These are phyloP conservation scores for Aspergillus ibericus DNA, from an alignment of 2,329 filamentous ascomycete species.

Conservation along the genomic window DNA sequence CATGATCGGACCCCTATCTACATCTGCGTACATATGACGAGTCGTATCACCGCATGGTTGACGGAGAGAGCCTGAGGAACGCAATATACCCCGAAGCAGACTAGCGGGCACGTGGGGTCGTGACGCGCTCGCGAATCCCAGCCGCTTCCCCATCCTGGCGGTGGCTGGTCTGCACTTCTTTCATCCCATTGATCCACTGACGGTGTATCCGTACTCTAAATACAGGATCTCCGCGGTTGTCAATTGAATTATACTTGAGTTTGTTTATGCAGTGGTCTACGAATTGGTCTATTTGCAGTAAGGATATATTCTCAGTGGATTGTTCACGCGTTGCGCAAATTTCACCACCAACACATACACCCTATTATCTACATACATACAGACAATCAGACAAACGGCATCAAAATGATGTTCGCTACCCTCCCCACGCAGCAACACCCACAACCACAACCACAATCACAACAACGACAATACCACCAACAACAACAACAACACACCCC, in stretches of 20 bases:
- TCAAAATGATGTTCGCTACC: conserved; percentile 32
- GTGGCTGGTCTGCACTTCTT: not conserved
- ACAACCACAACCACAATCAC: conserved; percentile 16
- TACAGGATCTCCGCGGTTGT: no score
- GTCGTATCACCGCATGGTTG: not conserved
- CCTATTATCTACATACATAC: not conserved
- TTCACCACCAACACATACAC: no score
- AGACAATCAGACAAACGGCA: not conserved
- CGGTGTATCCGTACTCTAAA: no score
- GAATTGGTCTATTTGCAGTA: no score
- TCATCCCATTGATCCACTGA: no score
- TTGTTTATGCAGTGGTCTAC: no score
- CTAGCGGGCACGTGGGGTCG: conserved; percentile 18
- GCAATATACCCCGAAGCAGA: conserved; percentile 16
- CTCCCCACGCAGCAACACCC: conserved; percentile 19
- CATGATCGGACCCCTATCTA: not conserved
- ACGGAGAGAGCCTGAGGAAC: conserved; percentile 22
- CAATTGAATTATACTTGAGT: no score
- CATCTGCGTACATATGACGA: not conserved
- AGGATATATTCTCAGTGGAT: no score
- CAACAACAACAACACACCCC: conserved; percentile 14
- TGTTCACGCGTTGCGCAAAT: no score
- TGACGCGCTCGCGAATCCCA: conserved; percentile 13
- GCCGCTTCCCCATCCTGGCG: not conserved
- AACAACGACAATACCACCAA: not conserved